Percentiles rank a stretch among this genome's conserved stretches.
Evolutionary conservation across 495 filamentous ascomycete genomes (phyloP).

Genomic region (Neurospora terricola): DNA sequence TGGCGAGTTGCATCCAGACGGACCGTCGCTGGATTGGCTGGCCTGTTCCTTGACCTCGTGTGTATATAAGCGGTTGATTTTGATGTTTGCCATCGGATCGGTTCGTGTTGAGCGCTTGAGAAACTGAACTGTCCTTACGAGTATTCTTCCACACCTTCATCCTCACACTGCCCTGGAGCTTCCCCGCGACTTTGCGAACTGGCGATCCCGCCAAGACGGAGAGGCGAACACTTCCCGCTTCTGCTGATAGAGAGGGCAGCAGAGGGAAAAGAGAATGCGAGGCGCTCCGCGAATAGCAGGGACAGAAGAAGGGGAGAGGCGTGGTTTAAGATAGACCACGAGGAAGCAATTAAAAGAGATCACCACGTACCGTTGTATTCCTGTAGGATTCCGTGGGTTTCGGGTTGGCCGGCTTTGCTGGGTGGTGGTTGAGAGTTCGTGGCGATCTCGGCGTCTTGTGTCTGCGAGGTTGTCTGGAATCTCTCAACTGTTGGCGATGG

Average conservation of each 20-base stretch:
- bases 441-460: background rate
- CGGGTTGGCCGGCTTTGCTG: background rate
- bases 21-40: background rate
- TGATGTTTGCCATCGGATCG: background rate
- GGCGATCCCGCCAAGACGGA: background rate
- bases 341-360: background rate
- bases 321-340: background rate
- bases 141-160: background rate
- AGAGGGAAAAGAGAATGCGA: background rate
- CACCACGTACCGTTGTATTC: background rate
- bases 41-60: background rate
- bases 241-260: background rate
- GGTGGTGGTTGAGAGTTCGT: background rate
- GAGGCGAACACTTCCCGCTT: background rate
- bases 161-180: background rate
- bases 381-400: background rate
- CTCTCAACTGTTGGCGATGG: background rate
- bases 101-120: background rate
- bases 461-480: background rate
- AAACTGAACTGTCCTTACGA: background rate
- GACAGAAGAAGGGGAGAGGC: background rate
- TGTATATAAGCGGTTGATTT: background rate
- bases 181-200: background rate
- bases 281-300: background rate
- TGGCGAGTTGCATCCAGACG: background rate